phyloP scores from a whole-genome alignment of 176 grass and related monocot genomes.

The Oryza rufipogon region DNA sequence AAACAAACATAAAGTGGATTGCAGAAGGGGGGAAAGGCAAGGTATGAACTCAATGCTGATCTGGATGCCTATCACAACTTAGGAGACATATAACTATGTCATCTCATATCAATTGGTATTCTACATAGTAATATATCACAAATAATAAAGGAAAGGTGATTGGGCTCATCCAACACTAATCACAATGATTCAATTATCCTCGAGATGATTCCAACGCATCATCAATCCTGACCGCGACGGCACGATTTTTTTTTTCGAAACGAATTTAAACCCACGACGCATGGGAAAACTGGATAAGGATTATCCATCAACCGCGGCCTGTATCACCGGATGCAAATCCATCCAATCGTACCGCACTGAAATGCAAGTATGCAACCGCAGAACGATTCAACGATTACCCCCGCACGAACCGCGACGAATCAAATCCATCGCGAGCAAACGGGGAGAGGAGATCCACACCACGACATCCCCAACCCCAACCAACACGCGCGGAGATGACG shows the following conservation, averaged over 20 bases:
- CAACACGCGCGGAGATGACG: background rate
- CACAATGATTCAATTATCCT: background rate
- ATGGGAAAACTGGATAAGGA: background rate
- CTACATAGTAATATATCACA: background rate
- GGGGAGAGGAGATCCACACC: background rate
- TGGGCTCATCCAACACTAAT: background rate
- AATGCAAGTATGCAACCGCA: background rate
- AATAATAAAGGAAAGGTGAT: background rate
- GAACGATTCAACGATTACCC: background rate
- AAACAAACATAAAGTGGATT: background rate
- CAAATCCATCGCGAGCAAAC: background rate
- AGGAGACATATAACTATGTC: background rate
- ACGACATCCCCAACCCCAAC: background rate
- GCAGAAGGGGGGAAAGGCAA: background rate
- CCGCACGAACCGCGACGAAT: background rate
- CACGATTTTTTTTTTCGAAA: too few species aligned
- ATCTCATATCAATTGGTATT: background rate
- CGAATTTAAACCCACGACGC: background rate
- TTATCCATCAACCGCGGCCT: background rate
- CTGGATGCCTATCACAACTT: background rate
- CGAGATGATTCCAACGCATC: background rate
- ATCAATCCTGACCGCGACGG: background rate
- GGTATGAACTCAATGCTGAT: background rate
- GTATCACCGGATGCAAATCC: background rate
- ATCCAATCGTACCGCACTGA: background rate